These are phyloP conservation scores for Clitoria ternatea DNA, from an alignment of 306 rosid genomes.

Conservation along the genomic window DNA sequence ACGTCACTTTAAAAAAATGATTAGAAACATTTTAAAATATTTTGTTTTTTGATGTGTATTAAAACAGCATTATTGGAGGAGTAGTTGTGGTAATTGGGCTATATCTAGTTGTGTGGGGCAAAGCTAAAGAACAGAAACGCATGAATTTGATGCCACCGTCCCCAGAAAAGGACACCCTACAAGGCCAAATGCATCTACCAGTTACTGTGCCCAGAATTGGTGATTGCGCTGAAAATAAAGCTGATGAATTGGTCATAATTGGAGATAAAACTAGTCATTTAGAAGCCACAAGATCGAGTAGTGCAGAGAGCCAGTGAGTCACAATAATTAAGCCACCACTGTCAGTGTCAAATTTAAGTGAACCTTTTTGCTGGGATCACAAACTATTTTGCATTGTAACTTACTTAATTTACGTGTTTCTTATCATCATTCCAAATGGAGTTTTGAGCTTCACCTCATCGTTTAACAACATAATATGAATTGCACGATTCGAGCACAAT, in stretches of 20 bases:
- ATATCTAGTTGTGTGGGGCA: constrained; percentile 41
- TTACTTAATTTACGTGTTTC: too few relatives aligned
- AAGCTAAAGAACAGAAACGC: constrained; percentile 28
- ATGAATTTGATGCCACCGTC: neutral
- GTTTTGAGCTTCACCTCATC: too few relatives aligned
- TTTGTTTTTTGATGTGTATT: neutral
- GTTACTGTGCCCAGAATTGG: constrained; percentile 15
- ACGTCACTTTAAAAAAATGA: too few relatives aligned
- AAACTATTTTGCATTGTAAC: too few relatives aligned
- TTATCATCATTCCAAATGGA: too few relatives aligned
- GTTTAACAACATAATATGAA: too few relatives aligned
- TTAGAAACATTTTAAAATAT: too few relatives aligned
- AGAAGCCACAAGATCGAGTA: neutral
- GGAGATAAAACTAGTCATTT: neutral
- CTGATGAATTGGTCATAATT: constrained; percentile 2
- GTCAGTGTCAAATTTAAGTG: neutral
- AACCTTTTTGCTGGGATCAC: neutral
- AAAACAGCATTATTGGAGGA: constrained; percentile 35
- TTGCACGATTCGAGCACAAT: too few relatives aligned
- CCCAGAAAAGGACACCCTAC: constrained; percentile 10
- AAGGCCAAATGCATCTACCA: constrained; percentile 23
- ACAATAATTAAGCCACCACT: neutral
- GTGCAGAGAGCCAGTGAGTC: neutral
- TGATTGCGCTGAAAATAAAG: neutral
- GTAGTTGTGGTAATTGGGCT: constrained; percentile 29